These are phyloP conservation scores for Capronia epimyces DNA, from an alignment of 2,329 filamentous ascomycete species.

Conservation along the genomic window DNA sequence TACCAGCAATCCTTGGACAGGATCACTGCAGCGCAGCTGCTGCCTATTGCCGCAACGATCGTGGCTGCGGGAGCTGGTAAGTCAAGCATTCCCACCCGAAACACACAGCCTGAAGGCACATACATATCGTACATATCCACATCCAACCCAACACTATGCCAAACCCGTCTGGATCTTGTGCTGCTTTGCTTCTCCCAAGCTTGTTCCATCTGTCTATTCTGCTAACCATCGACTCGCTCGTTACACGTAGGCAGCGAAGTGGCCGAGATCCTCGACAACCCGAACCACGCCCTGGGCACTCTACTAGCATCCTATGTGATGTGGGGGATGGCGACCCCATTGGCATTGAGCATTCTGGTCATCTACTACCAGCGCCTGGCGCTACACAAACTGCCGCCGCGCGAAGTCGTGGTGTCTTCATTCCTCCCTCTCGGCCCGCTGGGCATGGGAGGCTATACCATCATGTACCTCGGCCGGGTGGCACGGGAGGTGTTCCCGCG, in stretches of 20 bases:
- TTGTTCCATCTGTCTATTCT: too few species aligned
- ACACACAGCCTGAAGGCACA: too few species aligned
- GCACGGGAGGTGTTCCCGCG: slow-evolving; percentile 37
- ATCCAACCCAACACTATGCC: too few species aligned
- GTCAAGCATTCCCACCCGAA: background rate
- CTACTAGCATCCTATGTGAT: slow-evolving; percentile 63
- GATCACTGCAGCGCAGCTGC: slow-evolving; percentile 62
- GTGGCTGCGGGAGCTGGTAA: slow-evolving; percentile 59
- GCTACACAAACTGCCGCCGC: slow-evolving; percentile 62
- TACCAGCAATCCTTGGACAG: slow-evolving; percentile 47
- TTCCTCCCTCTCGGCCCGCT: slow-evolving; percentile 64
- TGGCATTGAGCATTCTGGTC: slow-evolving; percentile 59
- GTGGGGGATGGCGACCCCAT: slow-evolving; percentile 55
- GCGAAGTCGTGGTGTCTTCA: slow-evolving; percentile 62
- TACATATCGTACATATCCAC: too few species aligned
- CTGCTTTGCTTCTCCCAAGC: too few species aligned
- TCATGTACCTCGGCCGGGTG: slow-evolving; percentile 48
- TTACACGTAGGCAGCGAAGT: slow-evolving; percentile 44
- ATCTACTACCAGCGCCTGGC: slow-evolving; percentile 66
- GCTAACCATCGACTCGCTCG: background rate
- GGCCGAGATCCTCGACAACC: slow-evolving; percentile 51
- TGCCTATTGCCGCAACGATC: slow-evolving; percentile 63
- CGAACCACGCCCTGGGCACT: slow-evolving; percentile 56
- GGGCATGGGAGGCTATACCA: slow-evolving; percentile 60
- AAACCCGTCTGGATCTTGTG: too few species aligned